A percentile compares a stretch with the other conserved stretches of the same genome.
phyloP scores from a whole-genome alignment of 805 yeast genomes.

The Zygosaccharomyces siamensis region DNA sequence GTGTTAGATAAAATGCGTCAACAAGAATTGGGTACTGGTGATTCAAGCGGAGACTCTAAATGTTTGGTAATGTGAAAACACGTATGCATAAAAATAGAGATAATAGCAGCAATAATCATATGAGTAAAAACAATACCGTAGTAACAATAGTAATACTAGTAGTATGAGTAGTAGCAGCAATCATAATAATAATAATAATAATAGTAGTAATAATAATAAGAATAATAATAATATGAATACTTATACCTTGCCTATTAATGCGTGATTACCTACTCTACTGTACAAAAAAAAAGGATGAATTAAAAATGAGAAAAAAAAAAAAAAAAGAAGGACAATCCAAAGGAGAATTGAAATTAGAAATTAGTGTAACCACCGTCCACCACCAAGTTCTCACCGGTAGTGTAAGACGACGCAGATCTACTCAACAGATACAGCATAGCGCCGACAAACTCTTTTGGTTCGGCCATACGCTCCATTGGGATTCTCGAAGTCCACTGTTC shows the following conservation, averaged over 20 bases:
- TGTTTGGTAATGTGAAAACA: conserved; percentile 17
- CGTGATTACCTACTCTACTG: not conserved
- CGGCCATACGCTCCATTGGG: conserved; percentile 81
- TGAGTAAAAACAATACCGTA: not conserved
- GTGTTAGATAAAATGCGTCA: conserved; percentile 22
- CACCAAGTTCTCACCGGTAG: conserved; percentile 77
- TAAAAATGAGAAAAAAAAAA: not conserved
- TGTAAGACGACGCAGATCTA: conserved; percentile 65
- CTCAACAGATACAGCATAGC: conserved; percentile 69
- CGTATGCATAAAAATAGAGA: not conserved
- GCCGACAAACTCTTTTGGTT: conserved; percentile 78
- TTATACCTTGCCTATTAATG: not conserved
- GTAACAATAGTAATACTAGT: not conserved
- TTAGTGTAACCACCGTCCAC: conserved; percentile 87
- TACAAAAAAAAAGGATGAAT: not conserved
- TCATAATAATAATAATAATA: not conserved
- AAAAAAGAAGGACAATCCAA: not conserved
- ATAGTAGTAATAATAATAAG: not conserved
- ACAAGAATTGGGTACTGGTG: conserved; percentile 11
- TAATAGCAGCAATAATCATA: not conserved
- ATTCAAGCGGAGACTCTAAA: conserved; percentile 8
- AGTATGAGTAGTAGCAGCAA: not conserved
- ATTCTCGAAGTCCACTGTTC: conserved; percentile 66
- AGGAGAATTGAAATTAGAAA: conserved; percentile 43
- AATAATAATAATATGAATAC: not conserved